Evolutionary conservation across 352 stramenopile species (phyloP), one percentile per base, ranked within the genome.

Genomic region (Phytophthora meadii): DNA sequence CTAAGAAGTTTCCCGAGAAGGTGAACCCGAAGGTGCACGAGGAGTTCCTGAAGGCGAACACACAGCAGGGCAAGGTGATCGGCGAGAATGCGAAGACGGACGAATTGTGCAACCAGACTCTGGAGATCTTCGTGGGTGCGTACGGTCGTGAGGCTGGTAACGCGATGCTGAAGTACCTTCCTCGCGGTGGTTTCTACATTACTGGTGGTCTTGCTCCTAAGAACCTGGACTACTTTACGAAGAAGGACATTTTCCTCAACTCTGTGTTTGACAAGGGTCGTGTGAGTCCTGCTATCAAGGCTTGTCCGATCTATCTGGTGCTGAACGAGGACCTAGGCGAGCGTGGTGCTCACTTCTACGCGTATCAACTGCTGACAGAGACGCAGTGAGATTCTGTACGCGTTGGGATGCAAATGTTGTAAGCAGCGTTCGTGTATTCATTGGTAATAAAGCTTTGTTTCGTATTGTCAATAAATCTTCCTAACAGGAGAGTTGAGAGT

Each of bases 131-230:
- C 74, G 92, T 97, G 19, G 86, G 87, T 68, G 84, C 94, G n/a
- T 99, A 99, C 70, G 97, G 95, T 46, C 84, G 81, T 63, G 97
- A 99, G 78, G 92, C 94, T 57, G 96, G 97, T 46, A 97, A 94
- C 70, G 86, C 89, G 52, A 89, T 88, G 50, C 85, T 99, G 56
- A 98, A 98, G 76, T 98, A 93, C 63, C 86, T 99, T 60, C 96
- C 96, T 41, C 95, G 87, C 22, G 96, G 96, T 72, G 97, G 97
- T 30, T 90, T 99, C 58, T 99, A 98, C 86, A 90, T 99, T 49
- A 97, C 94, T 8, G 97, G 97, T 30, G 96, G 96, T 51, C 86
- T 99, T 37, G 98, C 97, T 34, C 91, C 91, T 2, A 99, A 99
- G 82, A 98, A 99, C 75, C 80, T 99, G 41, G 77, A 94, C 65